Base-by-base conservation (phyloP, 2,329 filamentous ascomycete species). In the Neofusicoccum sp. region DNA sequence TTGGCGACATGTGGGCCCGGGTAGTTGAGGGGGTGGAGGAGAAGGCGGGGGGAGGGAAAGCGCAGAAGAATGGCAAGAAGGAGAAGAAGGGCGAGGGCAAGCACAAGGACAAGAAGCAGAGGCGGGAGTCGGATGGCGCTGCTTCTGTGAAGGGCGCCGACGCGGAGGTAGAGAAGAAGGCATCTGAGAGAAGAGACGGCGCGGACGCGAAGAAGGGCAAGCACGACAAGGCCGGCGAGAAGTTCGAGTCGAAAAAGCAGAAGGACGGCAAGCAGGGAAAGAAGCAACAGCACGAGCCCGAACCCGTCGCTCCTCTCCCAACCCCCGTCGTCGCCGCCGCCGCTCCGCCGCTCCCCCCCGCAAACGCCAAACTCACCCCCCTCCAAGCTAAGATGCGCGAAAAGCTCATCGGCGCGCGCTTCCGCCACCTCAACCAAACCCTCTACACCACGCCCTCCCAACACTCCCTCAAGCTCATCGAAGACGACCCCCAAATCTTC, bases 401-500 rank as follows among this genome's bases (percentile, higher is more conserved):
- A 73, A 99, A 99, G 81, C 88, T 99, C 66, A 85, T 96, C 66
- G 96, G 93, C 8, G 93, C 95, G 1, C 93, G 95, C 64, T 99
- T 99, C 85, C 92, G 95, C 67, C 93, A 98, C 78, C 87, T 99
- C 66, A 99, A 99, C 77, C 91, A 99, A 80, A 94, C 92, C 0
- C 88, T 99, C 12, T 99, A 99, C 80, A 98, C 94, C 4, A 91
- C 89, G 6, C 91, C 93, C 1, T 99, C 95, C 0, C 82, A 83
- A 39, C 88, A 95, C 67, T 91, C 95, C n/a, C 87, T 95, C 69
- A 80, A 84, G 56, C 87, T 98, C 29, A 98, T 99, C 81, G 82
- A 86, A 58, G 83, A 90, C 37, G 92, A 91, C 56, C 95, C 95
- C 0, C 92, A 96, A 73, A 93, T 98, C 84, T 99, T 98, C 79